phyloP scores from a whole-genome alignment of 1,284 basidiomycete genomes.

The Ganoderma boninense region DNA sequence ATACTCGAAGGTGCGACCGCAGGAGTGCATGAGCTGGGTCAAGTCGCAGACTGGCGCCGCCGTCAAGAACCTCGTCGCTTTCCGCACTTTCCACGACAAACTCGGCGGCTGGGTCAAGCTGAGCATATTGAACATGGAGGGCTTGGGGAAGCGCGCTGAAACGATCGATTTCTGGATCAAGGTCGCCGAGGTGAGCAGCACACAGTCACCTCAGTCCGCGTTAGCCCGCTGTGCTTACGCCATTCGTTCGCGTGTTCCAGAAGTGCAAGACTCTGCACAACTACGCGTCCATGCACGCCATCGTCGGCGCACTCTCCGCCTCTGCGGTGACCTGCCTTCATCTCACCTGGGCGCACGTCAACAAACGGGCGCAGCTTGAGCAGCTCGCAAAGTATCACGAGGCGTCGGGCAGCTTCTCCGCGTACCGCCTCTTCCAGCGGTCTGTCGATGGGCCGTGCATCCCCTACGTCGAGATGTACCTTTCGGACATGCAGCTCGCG shows the following conservation, averaged over 20 bases:
- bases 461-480: constrained; percentile 70
- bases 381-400: constrained; percentile 62
- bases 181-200: constrained; percentile 67
- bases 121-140: constrained; percentile 62
- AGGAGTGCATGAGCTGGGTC: constrained; percentile 68
- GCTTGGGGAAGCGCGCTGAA: constrained; percentile 60
- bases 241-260: constrained; percentile 44
- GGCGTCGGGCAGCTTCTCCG: constrained; percentile 63
- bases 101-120: constrained; percentile 72
- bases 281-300: constrained; percentile 71
- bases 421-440: constrained; percentile 60
- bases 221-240: constrained; percentile 12
- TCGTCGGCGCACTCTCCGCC: constrained; percentile 69
- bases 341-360: constrained; percentile 74
- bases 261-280: constrained; percentile 74
- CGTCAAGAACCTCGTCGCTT: constrained; percentile 57
- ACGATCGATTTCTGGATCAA: constrained; percentile 80
- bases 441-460: constrained; percentile 67
- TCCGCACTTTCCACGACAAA: constrained; percentile 68
- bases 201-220: not conserved
- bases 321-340: constrained; percentile 63
- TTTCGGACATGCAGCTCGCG: constrained; percentile 67
- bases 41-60: constrained; percentile 48
- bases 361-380: constrained; percentile 58
- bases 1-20: constrained; percentile 65